phyloP scores from a whole-genome alignment of 768 basidiomycete species.

The Russula sp. region DNA sequence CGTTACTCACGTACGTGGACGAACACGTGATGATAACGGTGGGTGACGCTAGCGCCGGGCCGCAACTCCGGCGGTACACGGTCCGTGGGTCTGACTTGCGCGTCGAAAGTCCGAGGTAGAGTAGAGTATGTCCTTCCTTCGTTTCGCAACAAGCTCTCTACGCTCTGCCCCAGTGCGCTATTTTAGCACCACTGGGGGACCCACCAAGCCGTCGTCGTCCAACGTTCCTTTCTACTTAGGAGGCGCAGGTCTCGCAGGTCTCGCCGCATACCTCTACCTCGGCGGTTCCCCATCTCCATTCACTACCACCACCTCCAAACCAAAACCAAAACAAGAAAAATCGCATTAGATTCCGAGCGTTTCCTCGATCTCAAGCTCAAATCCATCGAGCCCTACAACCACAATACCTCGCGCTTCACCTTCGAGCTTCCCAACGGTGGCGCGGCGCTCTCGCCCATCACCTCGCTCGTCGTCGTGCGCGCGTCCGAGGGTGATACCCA shows the following conservation, averaged over 20 bases:
- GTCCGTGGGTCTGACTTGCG: too few species aligned
- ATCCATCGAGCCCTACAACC: conserved; percentile 82
- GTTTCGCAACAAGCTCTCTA: conserved; percentile 26
- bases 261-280: conserved; percentile 50
- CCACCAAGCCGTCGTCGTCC: conserved; percentile 46
- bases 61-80: too few species aligned
- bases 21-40: too few species aligned
- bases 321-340: conserved; percentile 48
- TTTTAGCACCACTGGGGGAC: conserved; percentile 45
- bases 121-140: conserved; percentile 31
- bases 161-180: conserved; percentile 39
- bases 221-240: conserved; percentile 49
- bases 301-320: conserved; percentile 14
- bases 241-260: conserved; percentile 43
- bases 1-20: too few species aligned
- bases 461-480: conserved; percentile 76
- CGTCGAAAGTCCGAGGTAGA: too few species aligned
- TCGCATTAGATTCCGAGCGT: conserved; percentile 73
- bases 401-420: conserved; percentile 84
- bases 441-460: conserved; percentile 72
- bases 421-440: conserved; percentile 79
- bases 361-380: conserved; percentile 82
- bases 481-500: conserved; percentile 54
- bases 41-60: too few species aligned
- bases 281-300: conserved; percentile 34